Percentiles rank a stretch among this genome's conserved stretches.
Conservation (phyloP, 805 yeast genomes). For the Wickerhamomyces rabaulensis region DNA sequence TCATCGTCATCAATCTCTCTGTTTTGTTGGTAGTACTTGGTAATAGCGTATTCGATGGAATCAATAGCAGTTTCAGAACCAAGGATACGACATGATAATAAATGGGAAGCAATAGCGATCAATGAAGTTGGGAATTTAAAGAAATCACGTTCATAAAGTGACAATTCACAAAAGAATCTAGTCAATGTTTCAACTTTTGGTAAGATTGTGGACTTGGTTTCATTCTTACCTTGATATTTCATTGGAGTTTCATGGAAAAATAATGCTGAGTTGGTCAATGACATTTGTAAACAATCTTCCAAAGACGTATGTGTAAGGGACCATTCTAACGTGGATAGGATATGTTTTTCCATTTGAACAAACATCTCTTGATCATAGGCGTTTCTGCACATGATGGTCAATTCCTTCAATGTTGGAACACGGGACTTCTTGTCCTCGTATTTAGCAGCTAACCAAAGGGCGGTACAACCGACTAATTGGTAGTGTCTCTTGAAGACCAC, state of each 20-base stretch:
- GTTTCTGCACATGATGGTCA: constrained; percentile 60
- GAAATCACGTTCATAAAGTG: constrained; percentile 45
- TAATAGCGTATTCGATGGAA: constrained; percentile 16
- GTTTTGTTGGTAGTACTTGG: constrained; percentile 5
- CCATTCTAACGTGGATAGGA: constrained; percentile 70
- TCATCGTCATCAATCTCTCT: constrained; percentile 20
- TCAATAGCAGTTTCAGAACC: constrained; percentile 23
- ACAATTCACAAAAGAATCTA: constrained; percentile 49
- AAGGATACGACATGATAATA: constrained; percentile 47
- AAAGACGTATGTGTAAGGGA: constrained; percentile 25
- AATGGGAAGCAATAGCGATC: constrained; percentile 43
- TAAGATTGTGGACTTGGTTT: constrained; percentile 8
- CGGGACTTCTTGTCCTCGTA: constrained; percentile 60
- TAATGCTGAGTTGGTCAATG: constrained; percentile 7
- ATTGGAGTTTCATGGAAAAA: constrained; percentile 17
- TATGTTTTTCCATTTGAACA: constrained; percentile 76
- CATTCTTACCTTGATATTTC: constrained; percentile 12
- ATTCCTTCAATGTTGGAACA: constrained; percentile 61
- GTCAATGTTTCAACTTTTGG: constrained; percentile 26
- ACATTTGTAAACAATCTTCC: constrained; percentile 24
- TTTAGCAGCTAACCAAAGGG: constrained; percentile 86
- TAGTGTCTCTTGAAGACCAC: constrained; percentile 76
- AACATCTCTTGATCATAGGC: constrained; percentile 59
- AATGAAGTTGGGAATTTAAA: constrained; percentile 40
- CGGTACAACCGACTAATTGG: constrained; percentile 79